phyloP scores from a whole-genome alignment of 495 filamentous ascomycete species.

The Penicillium maclennaniae region DNA sequence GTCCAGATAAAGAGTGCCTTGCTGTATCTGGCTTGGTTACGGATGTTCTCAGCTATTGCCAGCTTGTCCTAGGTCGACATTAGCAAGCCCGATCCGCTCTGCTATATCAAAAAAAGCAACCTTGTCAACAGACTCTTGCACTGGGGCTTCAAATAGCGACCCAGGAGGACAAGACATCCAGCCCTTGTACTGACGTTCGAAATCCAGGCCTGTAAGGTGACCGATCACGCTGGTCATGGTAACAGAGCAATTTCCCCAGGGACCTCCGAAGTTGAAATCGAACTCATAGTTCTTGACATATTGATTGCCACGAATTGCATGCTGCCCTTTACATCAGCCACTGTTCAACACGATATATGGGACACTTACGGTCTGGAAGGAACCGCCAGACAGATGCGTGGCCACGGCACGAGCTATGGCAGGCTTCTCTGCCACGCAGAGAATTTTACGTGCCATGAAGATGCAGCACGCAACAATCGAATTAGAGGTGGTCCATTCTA shows the following conservation, averaged over 20 bases:
- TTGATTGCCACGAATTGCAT: slow-evolving; percentile 55
- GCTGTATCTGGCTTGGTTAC: slow-evolving; percentile 63
- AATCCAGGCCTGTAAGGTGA: slow-evolving; percentile 74
- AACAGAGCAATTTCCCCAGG: slow-evolving; percentile 79
- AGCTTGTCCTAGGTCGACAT: slow-evolving; percentile 61
- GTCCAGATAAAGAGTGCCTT: slow-evolving; percentile 91
- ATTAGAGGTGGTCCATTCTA: slow-evolving; percentile 10
- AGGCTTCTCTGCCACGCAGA: slow-evolving; percentile 96
- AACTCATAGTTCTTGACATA: slow-evolving; percentile 96
- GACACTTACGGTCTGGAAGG: slow-evolving; percentile 61
- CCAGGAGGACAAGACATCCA: slow-evolving; percentile 81
- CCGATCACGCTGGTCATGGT: slow-evolving; percentile 91
- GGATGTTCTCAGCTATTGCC: slow-evolving; percentile 80
- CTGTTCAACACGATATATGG: slow-evolving; percentile 3
- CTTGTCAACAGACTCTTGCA: slow-evolving; percentile 59
- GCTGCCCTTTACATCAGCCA: slow-evolving; percentile 40
- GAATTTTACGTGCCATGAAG: slow-evolving; percentile 50
- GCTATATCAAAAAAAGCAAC: slow-evolving; percentile 35
- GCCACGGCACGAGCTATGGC: slow-evolving; percentile 94
- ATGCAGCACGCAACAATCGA: slow-evolving; percentile 3
- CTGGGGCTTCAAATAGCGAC: slow-evolving; percentile 76
- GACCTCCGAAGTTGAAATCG: slow-evolving; percentile 73
- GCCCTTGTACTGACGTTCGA: slow-evolving; percentile 61
- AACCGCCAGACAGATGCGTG: slow-evolving; percentile 76
- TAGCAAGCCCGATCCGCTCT: not conserved